These are phyloP conservation scores for Mortierella alpina DNA, from an alignment of 192 early-diverging fungal species.

Conservation along the genomic window DNA sequence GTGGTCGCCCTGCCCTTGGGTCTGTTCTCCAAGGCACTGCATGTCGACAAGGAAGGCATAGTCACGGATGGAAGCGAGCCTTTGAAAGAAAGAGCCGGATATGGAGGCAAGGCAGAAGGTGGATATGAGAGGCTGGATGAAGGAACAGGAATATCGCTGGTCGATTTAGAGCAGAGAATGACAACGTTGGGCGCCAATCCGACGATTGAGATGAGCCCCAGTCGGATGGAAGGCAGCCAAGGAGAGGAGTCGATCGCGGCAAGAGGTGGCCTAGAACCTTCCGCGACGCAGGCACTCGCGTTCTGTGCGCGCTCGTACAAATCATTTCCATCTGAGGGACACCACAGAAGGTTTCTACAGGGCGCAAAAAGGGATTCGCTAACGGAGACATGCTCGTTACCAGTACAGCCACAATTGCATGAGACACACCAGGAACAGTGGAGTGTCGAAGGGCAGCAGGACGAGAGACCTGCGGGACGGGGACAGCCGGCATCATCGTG, in stretches of 20 bases:
- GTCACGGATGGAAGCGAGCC: slow-evolving; percentile 28
- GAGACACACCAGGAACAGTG: neutral
- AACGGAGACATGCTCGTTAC: no score
- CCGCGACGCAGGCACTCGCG: no score
- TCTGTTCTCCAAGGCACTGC: slow-evolving; percentile 42
- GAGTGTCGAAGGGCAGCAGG: neutral
- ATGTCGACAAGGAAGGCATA: slow-evolving; percentile 29
- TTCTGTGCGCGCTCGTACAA: no score
- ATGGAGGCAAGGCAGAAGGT: neutral
- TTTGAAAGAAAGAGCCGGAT: neutral
- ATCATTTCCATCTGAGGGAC: no score
- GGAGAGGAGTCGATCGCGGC: neutral
- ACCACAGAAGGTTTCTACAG: no score
- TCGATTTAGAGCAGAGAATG: neutral
- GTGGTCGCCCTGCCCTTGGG: slow-evolving; percentile 62
- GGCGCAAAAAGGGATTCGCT: no score
- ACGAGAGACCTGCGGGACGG: neutral
- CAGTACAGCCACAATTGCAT: neutral
- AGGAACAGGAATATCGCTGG: neutral
- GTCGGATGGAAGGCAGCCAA: neutral
- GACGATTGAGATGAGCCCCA: neutral
- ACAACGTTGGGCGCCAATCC: no score
- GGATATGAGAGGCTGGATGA: neutral
- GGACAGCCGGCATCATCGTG: neutral
- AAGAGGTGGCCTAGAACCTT: no score